A percentile compares a stretch with the other conserved stretches of the same genome.
Evolutionary conservation across 495 filamentous ascomycete genomes (phyloP).

Genomic region (Copromyces sp.): DNA sequence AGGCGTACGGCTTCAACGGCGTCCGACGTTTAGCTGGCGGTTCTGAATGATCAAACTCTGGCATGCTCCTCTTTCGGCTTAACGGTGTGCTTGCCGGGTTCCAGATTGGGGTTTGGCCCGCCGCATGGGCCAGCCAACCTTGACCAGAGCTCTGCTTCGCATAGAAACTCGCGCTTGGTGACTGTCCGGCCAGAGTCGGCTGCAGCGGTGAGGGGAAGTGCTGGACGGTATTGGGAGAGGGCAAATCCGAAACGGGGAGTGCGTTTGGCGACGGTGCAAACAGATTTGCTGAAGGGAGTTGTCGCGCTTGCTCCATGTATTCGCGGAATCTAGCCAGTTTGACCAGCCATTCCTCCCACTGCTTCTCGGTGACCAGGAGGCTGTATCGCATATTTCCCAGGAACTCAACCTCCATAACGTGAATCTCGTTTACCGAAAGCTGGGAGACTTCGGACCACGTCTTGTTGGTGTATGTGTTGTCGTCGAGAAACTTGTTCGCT

Average conservation of each 20-base stretch:
- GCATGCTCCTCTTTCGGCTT: slow-evolving; percentile 58
- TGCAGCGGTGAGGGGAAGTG: slow-evolving; percentile 23
- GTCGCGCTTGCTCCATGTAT: slow-evolving; percentile 56
- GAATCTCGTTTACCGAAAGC: slow-evolving; percentile 89
- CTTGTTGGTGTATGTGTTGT: slow-evolving; percentile 99
- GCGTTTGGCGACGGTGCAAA: slow-evolving; percentile 27
- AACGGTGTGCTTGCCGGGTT: slow-evolving; percentile 29
- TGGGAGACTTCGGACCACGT: slow-evolving; percentile 98
- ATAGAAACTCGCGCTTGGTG: slow-evolving; percentile 19
- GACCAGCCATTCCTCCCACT: slow-evolving; percentile 82
- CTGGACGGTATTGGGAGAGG: slow-evolving; percentile 36
- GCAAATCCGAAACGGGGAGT: slow-evolving; percentile 14
- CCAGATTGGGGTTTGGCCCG: slow-evolving; percentile 33
- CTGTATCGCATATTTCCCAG: slow-evolving; percentile 97
- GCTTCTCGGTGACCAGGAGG: slow-evolving; percentile 66
- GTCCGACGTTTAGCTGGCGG: slow-evolving; percentile 57
- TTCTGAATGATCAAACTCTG: slow-evolving; percentile 52
- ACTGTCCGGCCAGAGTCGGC: slow-evolving; percentile 17
- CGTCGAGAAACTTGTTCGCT: slow-evolving; percentile 97
- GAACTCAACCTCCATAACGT: slow-evolving; percentile 99
- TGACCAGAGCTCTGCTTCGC: slow-evolving; percentile 5
- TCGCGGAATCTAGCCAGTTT: slow-evolving; percentile 68
- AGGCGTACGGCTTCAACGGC: not conserved
- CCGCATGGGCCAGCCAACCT: slow-evolving; percentile 28
- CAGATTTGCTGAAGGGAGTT: slow-evolving; percentile 23